phyloP scores from a whole-genome alignment of 2,329 filamentous ascomycete species.

The Claviceps fusiformis region DNA sequence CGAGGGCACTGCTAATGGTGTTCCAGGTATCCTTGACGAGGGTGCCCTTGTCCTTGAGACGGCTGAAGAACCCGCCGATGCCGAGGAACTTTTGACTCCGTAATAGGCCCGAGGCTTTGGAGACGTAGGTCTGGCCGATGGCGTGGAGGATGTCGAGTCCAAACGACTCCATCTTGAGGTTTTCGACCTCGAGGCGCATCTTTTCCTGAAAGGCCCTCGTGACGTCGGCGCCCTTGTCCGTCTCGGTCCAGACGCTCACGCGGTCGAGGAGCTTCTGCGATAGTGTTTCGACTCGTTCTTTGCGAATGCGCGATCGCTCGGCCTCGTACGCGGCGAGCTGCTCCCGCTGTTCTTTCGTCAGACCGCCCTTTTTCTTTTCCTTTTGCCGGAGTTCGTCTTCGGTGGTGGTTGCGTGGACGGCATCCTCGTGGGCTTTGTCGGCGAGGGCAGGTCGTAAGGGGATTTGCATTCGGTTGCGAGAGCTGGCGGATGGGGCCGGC shows the following conservation, averaged over 20 bases:
- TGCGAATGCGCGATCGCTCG: slow-evolving; percentile 69
- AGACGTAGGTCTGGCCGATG: slow-evolving; percentile 80
- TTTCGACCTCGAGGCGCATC: slow-evolving; percentile 87
- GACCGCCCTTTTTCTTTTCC: slow-evolving; percentile 76
- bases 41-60: slow-evolving; percentile 91
- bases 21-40: slow-evolving; percentile 98
- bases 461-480: slow-evolving; percentile 38
- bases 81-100: slow-evolving; percentile 96
- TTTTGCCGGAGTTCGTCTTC: slow-evolving; percentile 27
- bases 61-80: slow-evolving; percentile 85
- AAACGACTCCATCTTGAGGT: slow-evolving; percentile 98
- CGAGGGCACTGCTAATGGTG: slow-evolving; percentile 89
- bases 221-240: slow-evolving; percentile 75
- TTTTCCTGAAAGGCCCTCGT: slow-evolving; percentile 87
- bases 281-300: slow-evolving; percentile 80
- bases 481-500: slow-evolving; percentile 28
- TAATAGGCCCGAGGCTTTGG: slow-evolving; percentile 75
- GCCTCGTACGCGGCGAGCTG: slow-evolving; percentile 78
- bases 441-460: slow-evolving; percentile 76
- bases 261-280: slow-evolving; percentile 77
- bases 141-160: slow-evolving; percentile 92
- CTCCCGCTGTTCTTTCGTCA: slow-evolving; percentile 87
- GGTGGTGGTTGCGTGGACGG: slow-evolving; percentile 60
- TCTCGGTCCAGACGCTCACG: slow-evolving; percentile 92
- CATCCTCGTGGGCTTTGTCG: slow-evolving; percentile 62